Conservation (phyloP, 805 yeast species). For the Pichia membranifaciens region DNA sequence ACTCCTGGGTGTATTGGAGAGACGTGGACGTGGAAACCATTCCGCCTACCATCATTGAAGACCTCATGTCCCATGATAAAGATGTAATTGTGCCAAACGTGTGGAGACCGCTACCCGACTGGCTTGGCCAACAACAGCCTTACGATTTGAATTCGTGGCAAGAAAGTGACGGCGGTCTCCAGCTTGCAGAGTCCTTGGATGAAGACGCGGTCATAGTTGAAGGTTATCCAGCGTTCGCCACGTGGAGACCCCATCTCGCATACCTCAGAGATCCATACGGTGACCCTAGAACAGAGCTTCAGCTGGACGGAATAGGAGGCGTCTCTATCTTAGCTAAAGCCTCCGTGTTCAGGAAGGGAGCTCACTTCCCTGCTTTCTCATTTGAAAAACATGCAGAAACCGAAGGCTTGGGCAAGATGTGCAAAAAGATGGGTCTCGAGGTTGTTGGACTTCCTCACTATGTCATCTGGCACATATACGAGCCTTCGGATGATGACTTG, state of each 20-base stretch:
- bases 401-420: constrained; percentile 91
- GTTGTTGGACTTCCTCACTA: constrained; percentile 92
- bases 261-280: constrained; percentile 93
- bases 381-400: constrained; percentile 97
- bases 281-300: constrained; percentile 89
- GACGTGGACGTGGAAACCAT: constrained; percentile 95
- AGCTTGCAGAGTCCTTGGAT: constrained; percentile 66
- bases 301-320: constrained; percentile 95
- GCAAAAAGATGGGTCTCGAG: constrained; percentile 77
- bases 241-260: constrained; percentile 97
- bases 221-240: constrained; percentile 94
- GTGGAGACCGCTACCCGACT: constrained; percentile 85
- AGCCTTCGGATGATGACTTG: constrained; percentile 89
- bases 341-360: constrained; percentile 76
- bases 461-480: constrained; percentile 94
- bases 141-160: constrained; percentile 84
- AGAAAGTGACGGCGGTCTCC: constrained; percentile 76
- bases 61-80: constrained; percentile 82
- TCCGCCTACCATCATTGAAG: constrained; percentile 81
- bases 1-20: constrained; percentile 95
- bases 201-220: constrained; percentile 97
- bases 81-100: constrained; percentile 95
- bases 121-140: constrained; percentile 81
- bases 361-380: constrained; percentile 95
- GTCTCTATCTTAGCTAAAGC: constrained; percentile 90